Conservation (phyloP, 805 yeast genomes). For the Lachancea mirantina region DNA sequence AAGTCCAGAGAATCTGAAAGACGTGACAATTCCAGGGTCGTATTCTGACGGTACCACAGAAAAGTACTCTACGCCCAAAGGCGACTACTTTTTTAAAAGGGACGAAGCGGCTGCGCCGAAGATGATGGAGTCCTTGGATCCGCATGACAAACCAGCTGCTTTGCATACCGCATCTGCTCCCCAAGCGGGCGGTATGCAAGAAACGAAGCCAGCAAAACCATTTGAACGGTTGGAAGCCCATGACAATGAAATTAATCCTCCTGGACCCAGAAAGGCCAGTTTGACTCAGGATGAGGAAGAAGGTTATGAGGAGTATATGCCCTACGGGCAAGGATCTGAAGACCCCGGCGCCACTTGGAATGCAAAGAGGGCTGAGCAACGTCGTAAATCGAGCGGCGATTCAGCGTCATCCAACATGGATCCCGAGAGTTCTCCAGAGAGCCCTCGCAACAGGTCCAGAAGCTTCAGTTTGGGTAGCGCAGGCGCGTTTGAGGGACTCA, state of each 20-base stretch:
- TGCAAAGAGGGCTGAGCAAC: conserved; percentile 1
- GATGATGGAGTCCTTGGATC: too few relatives aligned
- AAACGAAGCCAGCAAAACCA: not conserved
- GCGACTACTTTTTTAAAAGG: too few relatives aligned
- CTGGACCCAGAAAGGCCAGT: not conserved
- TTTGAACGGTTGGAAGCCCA: not conserved
- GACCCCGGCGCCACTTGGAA: not conserved
- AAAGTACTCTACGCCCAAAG: too few relatives aligned
- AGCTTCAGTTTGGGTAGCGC: conserved; percentile 7
- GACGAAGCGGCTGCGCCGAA: too few relatives aligned
- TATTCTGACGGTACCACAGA: too few relatives aligned
- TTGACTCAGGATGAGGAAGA: conserved; percentile 4
- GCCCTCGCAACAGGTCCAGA: conserved; percentile 3
- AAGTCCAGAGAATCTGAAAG: too few relatives aligned
- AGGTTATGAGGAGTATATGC: conserved; percentile 6
- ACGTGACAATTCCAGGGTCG: too few relatives aligned
- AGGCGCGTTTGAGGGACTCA: conserved; percentile 2
- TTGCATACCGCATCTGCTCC: too few relatives aligned
- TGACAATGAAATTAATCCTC: not conserved
- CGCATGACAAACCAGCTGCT: too few relatives aligned
- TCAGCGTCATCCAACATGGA: not conserved
- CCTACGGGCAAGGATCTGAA: not conserved
- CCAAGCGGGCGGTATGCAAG: too few relatives aligned
- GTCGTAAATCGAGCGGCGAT: conserved; percentile 5
- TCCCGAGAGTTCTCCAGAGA: conserved; percentile 1